Evolutionary conservation across 192 early-diverging fungal species (phyloP).

Genomic region (Coemansia sp.): DNA sequence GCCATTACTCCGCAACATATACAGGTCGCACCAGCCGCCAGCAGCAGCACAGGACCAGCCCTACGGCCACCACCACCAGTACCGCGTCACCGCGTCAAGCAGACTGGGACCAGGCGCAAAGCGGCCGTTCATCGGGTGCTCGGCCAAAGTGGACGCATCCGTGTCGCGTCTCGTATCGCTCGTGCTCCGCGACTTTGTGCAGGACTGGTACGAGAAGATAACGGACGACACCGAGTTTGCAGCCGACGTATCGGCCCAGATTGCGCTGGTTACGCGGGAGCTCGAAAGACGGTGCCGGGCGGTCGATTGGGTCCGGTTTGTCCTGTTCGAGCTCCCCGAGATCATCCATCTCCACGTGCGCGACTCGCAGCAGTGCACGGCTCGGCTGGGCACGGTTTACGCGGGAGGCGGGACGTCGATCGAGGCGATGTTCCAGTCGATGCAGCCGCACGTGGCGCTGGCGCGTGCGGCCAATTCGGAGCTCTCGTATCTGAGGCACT

Average conservation of each 20-base stretch:
- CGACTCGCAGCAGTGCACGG: conserved; percentile 47
- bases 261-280: conserved; percentile 35
- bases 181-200: conserved; percentile 46
- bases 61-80: background rate
- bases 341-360: conserved; percentile 47
- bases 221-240: conserved; percentile 51
- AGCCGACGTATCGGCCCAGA: conserved; percentile 30
- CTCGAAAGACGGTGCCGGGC: conserved; percentile 33
- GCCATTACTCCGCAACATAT: conserved; percentile 37
- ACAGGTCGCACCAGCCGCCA: conserved; percentile 13
- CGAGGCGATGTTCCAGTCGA: conserved; percentile 49
- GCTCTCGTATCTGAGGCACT: conserved; percentile 42
- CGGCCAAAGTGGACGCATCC: conserved; percentile 28
- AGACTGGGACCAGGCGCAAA: background rate
- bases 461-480: conserved; percentile 49
- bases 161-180: conserved; percentile 30
- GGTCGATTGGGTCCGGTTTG: conserved; percentile 48
- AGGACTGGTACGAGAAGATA: conserved; percentile 47
- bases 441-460: conserved; percentile 54
- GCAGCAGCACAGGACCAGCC: background rate
- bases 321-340: conserved; percentile 45
- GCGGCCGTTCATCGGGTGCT: conserved; percentile 15
- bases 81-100: background rate
- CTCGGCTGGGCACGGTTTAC: conserved; percentile 45
- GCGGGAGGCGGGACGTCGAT: conserved; percentile 44